Evolutionary conservation across 257 asterid genomes (phyloP), one percentile per base, ranked within the genome.

Genomic region (Thymus mandschuricus): DNA sequence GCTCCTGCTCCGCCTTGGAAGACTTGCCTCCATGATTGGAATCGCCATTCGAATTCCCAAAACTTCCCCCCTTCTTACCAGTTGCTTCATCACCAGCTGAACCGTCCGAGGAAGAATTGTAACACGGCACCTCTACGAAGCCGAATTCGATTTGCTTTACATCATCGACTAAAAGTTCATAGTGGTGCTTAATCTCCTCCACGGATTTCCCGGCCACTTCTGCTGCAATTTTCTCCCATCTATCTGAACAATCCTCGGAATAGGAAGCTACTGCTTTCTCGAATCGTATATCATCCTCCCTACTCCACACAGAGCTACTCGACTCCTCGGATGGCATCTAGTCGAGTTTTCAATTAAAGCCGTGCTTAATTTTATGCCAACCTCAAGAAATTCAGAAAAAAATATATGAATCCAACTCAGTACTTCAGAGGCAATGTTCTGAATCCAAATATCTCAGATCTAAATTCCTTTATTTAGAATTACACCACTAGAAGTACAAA

Each of bases 171-270:
- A 93, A 77, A 49, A 93, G 77, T 48, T 91, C 92, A 60, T 89
- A 93, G 80, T 94, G 97, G 78, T 78, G 74, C 64, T 79, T 84
- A 72, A 91, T 61, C 76, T 94, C 96, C 31, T 89, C 88, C 71
- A 83, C 64, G 1, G 96, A 86, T 86, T 87, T 94, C 50, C 96
- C 97, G 1, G 86, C 80, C 46, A 94, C 88, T 57, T 91, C 88
- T 7, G 84, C 87, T 1, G 96, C 97, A 61, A 93, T 87, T 78
- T 84, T 87, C 81, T 87, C 90, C 98, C 97, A 91, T 70, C 91
- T 87, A 70, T 87, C 95, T 1, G 74, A 58, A 62, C 54, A 76
- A 65, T 83, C 92, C 51, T 94, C 97, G 0, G 90, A 83, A 70
- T 89, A 87, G 34, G 88, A 82, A 56, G 78, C 90, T 66, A 94